Base-by-base conservation (phyloP, 345 rosid genomes). In the Cardiospermum halicacabum region DNA sequence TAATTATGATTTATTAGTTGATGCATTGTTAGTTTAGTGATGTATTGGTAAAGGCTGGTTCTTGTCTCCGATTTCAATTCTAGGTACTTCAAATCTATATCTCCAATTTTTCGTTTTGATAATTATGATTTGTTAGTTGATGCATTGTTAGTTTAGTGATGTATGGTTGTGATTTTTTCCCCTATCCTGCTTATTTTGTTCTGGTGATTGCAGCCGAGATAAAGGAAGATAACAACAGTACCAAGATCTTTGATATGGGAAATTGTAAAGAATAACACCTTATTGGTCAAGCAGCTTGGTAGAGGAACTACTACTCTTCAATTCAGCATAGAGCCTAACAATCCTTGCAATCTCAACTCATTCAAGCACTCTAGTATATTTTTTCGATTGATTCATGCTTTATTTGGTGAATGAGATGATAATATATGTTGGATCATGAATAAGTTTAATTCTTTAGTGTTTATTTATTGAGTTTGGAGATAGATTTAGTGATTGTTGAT, bases 231-330 rank as follows among this genome's bases (percentile, higher is more conserved):
- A 88, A 81, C 88, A 42, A 74, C 88, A 39, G 77, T 83, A 8
- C 79, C 84, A 13, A 83, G 81, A 21, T 84, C 79, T 19, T 64
- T 81, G 72, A 71, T 83, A 18, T 85, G 91, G 91, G 91, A 85
- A 74, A 75, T 83, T 1, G 82, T 85, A 61, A 85, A 83, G 65
- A 83, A 77, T 80, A 85, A 81, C 67, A 77, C 58, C 1, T 81
- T 85, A 66, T 66, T 85, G 59, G 80, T 81, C 54, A 74, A 76
- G 77, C 76, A 81, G 73, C 80, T 85, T 59, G 85, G 83, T 0
- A 70, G 75, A 18, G 86, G 87, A 47, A 55, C 72, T 15, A 77
- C 77, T n/a, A 66, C 84, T 67, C 61, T 79, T 50, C 78, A 71
- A 70, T 85, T 85, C 56, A 85, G 88, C 70, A 83, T 79, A 68